These are phyloP conservation scores for Fusarium continuum DNA, from an alignment of 2,329 filamentous ascomycete genomes.

Conservation along the genomic window DNA sequence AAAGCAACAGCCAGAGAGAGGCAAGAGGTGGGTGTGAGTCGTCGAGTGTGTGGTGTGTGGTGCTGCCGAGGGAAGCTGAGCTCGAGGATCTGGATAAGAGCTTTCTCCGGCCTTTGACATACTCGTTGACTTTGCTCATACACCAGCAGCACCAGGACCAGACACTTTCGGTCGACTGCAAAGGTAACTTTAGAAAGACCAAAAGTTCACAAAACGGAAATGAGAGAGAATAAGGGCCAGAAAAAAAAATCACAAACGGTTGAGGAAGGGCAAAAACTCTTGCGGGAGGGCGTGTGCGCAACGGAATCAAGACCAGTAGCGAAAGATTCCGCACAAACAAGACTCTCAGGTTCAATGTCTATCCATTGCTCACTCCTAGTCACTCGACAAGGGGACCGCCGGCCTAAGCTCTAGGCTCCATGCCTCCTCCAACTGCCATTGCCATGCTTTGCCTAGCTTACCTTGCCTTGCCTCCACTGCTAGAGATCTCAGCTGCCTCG, in stretches of 20 bases:
- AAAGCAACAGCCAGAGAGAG: conserved; percentile 28
- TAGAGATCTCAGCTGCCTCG: conserved; percentile 42
- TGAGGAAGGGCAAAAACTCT: conserved; percentile 15
- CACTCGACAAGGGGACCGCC: conserved; percentile 35
- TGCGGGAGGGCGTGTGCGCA: conserved; percentile 41
- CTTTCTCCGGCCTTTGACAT: conserved; percentile 21
- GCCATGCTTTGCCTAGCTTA: conserved; percentile 21
- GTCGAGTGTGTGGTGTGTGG: conserved; percentile 37
- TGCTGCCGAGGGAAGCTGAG: conserved; percentile 38
- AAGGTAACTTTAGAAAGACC: neutral
- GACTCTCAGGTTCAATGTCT: conserved; percentile 24
- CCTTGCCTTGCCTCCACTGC: conserved; percentile 36
- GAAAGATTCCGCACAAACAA: conserved; percentile 36
- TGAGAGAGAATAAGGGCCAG: conserved; percentile 9
- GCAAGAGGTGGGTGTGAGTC: conserved; percentile 40
- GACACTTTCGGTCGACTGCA: conserved; percentile 7
- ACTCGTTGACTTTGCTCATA: conserved; percentile 15
- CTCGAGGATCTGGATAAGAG: conserved; percentile 27
- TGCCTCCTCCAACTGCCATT: conserved; percentile 24
- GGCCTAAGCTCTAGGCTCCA: conserved; percentile 26
- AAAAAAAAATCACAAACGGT: conserved; percentile 3
- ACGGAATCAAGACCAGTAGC: conserved; percentile 32
- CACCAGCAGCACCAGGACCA: conserved; percentile 17
- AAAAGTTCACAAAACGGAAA: conserved; percentile 10
- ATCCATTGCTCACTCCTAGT: conserved; percentile 26